A percentile compares a stretch with the other conserved stretches of the same genome.
Evolutionary conservation across 441 rosid species (phyloP).

Genomic region (Bruguiera hainesii): DNA sequence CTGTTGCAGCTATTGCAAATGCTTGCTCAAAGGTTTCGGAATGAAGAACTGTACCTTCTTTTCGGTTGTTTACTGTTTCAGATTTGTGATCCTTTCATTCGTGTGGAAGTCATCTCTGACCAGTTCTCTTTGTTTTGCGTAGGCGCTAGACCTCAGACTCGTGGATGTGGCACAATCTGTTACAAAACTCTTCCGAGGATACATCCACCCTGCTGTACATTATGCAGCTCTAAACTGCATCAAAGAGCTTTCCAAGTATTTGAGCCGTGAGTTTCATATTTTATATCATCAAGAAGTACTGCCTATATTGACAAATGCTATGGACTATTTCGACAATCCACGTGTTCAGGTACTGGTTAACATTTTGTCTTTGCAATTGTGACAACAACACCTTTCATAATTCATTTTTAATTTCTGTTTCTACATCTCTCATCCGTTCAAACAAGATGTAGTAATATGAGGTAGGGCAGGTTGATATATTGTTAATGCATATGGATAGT

Average conservation of each 20-base stretch:
- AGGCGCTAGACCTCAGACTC: slow-evolving; percentile 42
- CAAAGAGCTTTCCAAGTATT: slow-evolving; percentile 45
- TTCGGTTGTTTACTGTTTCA: not conserved
- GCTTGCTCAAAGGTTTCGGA: slow-evolving; percentile 41
- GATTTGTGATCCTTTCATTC: not conserved
- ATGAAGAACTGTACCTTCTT: not conserved
- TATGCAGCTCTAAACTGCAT: slow-evolving; percentile 61
- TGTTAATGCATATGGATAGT: too few species aligned
- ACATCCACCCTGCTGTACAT: slow-evolving; percentile 49
- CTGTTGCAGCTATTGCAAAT: slow-evolving; percentile 44
- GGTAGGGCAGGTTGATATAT: too few species aligned
- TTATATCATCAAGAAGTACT: slow-evolving; percentile 44
- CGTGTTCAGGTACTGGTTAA: slow-evolving; percentile 42
- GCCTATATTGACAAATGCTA: slow-evolving; percentile 48
- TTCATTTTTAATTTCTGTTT: not conserved
- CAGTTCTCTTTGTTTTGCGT: not conserved
- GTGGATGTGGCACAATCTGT: slow-evolving; percentile 47
- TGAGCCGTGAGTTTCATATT: slow-evolving; percentile 49
- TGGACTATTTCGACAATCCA: slow-evolving; percentile 54
- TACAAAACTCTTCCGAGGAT: slow-evolving; percentile 34
- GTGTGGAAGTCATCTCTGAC: not conserved
- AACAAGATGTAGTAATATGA: too few species aligned
- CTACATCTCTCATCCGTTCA: not conserved
- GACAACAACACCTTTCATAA: not conserved
- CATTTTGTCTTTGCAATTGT: not conserved